Evolutionary conservation across 2,329 filamentous ascomycete genomes (phyloP).

Genomic region (Ascochyta fabae): DNA sequence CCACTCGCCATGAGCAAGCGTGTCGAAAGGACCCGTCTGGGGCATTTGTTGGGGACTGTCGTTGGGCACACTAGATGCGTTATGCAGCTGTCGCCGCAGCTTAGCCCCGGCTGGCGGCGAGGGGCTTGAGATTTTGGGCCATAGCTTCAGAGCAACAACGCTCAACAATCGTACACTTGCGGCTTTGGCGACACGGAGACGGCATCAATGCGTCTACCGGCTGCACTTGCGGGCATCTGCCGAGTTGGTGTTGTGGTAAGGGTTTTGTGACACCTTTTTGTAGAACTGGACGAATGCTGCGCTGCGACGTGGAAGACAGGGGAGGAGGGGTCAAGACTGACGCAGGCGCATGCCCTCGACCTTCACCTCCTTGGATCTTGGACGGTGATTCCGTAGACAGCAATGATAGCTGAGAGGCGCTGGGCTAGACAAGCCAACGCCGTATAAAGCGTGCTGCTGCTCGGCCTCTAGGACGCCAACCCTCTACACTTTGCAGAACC

Average conservation of each 20-base stretch:
- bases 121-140: constrained; percentile 29
- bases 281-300: constrained; percentile 10
- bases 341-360: constrained; percentile 22
- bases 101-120: constrained; percentile 25
- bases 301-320: constrained; percentile 17
- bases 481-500: constrained; percentile 15
- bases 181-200: constrained; percentile 7
- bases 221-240: background rate
- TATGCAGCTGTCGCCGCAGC: constrained; percentile 18
- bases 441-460: constrained; percentile 23
- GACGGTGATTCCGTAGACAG: constrained; percentile 9
- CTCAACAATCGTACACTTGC: constrained; percentile 41
- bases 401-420: constrained; percentile 21
- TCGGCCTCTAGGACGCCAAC: constrained; percentile 12
- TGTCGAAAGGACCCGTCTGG: constrained; percentile 19
- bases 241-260: background rate
- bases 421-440: constrained; percentile 14
- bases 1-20: constrained; percentile 24
- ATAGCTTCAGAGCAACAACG: constrained; percentile 24
- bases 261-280: background rate
- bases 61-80: constrained; percentile 22
- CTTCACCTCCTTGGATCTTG: background rate
- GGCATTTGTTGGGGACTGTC: constrained; percentile 31
- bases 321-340: constrained; percentile 20
- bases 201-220: background rate